Evolutionary conservation across 139 green algal genomes (phyloP).

Genomic region (Zygnema circumcarinatum): DNA sequence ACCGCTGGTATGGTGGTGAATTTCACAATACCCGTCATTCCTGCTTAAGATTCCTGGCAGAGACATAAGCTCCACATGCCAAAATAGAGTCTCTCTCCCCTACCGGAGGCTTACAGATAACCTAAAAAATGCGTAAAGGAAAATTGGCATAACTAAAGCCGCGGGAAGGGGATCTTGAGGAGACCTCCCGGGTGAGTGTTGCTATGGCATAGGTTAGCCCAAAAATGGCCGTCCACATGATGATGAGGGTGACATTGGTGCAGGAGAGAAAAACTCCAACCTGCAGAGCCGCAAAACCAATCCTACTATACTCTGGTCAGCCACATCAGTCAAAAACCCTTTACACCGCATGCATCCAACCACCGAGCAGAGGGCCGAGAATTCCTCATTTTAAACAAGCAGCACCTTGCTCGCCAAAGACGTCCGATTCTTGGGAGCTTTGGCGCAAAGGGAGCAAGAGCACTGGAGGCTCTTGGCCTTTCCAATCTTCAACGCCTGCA

Average conservation of each 20-base stretch:
- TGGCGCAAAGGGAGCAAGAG: slow-evolving; percentile 32
- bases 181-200: slow-evolving; percentile 24
- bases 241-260: slow-evolving; percentile 44
- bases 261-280: slow-evolving; percentile 42
- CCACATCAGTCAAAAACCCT: not conserved
- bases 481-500: not conserved
- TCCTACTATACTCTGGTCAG: not conserved
- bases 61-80: not conserved
- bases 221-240: slow-evolving; percentile 43
- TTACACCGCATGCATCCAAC: not conserved
- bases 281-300: slow-evolving; percentile 31
- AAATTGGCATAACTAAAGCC: not conserved
- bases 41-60: not conserved
- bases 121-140: not conserved
- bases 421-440: slow-evolving; percentile 40
- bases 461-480: slow-evolving; percentile 20
- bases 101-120: not conserved
- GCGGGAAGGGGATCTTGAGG: not conserved
- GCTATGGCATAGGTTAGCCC: slow-evolving; percentile 38
- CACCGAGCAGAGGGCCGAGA: not conserved
- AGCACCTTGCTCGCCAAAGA: slow-evolving; percentile 30
- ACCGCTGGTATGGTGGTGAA: not conserved
- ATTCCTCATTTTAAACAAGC: not conserved
- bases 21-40: not conserved
- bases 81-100: not conserved